Percentiles rank a stretch among this genome's conserved stretches.
These are phyloP conservation scores for Pelargonium citronellum DNA, from an alignment of 441 rosid species.

Conservation along the genomic window DNA sequence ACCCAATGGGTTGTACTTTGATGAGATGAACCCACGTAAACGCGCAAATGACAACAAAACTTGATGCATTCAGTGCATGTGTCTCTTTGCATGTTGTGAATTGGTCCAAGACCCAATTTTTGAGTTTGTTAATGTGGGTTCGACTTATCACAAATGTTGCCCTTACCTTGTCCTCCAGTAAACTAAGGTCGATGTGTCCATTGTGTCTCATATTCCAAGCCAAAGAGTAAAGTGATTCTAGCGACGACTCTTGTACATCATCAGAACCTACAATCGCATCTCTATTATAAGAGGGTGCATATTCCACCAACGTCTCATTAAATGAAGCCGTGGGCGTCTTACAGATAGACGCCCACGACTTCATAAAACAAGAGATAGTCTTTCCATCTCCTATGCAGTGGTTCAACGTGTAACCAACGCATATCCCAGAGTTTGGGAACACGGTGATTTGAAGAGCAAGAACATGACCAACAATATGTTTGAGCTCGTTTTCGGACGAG, in stretches of 20 bases:
- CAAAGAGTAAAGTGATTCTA: no score
- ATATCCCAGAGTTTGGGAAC: constrained; percentile 42
- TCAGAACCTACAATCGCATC: no score
- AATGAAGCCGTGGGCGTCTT: constrained; percentile 10
- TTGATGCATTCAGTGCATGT: background rate
- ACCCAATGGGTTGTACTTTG: background rate
- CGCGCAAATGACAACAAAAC: constrained; percentile 12
- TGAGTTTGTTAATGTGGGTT: constrained; percentile 26
- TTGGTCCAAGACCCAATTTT: constrained; percentile 14
- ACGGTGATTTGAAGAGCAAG: constrained; percentile 43
- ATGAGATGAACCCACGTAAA: background rate
- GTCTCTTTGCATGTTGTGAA: background rate
- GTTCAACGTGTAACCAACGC: constrained; percentile 31
- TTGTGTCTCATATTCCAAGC: no score
- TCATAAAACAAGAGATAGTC: constrained; percentile 41
- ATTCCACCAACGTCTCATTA: background rate
- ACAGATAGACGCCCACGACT: constrained; percentile 41
- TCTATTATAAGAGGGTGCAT: no score
- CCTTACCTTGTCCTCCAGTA: constrained; percentile 17
- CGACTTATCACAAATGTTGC: constrained; percentile 32
- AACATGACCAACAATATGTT: constrained; percentile 9
- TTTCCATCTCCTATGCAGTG: constrained; percentile 50
- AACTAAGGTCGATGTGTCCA: background rate
- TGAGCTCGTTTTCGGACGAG: background rate
- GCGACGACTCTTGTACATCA: no score